Evolutionary conservation across 306 rosid genomes (phyloP), one percentile per base, ranked within the genome.

Genomic region (Trifolium repens): DNA sequence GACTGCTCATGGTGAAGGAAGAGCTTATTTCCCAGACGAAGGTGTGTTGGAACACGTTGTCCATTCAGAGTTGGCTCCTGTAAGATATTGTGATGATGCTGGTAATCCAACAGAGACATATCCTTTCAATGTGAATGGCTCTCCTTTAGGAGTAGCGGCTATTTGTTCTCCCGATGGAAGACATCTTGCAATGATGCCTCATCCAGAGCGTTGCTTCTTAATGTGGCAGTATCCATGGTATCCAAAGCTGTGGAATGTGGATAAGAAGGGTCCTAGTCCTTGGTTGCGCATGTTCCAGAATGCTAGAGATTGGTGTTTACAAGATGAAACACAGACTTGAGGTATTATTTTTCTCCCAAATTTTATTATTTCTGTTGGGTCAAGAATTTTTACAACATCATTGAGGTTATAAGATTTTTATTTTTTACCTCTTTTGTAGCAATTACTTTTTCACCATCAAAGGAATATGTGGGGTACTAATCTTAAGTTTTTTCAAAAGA

Each of bases 161-260:
- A 88, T 93, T 82, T 93, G 98, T 82, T 93, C 98, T 17, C 96
- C 96, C 8, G 89, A 93, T 71, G 98, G 98, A 46, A 80, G 98
- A 80, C 98, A 93, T 84, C 93, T 93, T 55, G 98, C 96, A 47
- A 89, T 93, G 93, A 93, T 93, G 98, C 98, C 98, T 86, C 98
- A 93, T 80, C 98, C 96, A 1, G 98, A 93, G 77, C 94, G 98
- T 43, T 90, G 98, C 89, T 93, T 93, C 85, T 74, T 93, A 65
- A 93, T 93, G 98, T 93, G 98, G 96, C 96, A 93, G 79, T 90
- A 78, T 67, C 98, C 98, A 5, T 93, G 94, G 96, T 91, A 86
- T 81, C 98, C 98, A 7, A 91, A 90, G 85, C 85, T 82, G 63
- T 93, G 98, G 98, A 67, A 86, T 75, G 93, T 86, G 64, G 91